Evolutionary conservation across 345 rosid species (phyloP).

Genomic region (Sonneratia caseolaris): DNA sequence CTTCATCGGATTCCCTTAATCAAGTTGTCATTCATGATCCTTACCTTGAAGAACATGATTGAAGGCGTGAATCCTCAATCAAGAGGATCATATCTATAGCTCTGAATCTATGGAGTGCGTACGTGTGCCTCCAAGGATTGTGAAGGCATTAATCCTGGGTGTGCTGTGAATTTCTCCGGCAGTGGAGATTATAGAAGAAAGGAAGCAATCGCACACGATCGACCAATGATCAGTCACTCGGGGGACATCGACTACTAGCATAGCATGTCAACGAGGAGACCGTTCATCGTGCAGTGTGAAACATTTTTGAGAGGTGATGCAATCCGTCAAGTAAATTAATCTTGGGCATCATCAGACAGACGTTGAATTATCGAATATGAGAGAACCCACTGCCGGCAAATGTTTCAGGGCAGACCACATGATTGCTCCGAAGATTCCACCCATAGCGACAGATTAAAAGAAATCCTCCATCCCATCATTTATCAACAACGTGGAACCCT

Average conservation of each 20-base stretch:
- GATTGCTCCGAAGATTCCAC: not conserved
- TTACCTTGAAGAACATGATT: too few species aligned
- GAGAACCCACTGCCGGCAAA: not conserved
- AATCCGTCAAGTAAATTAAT: not conserved
- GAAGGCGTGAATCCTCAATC: too few species aligned
- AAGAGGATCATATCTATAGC: too few species aligned
- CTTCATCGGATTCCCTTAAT: slow-evolving; percentile 5
- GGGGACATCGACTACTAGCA: too few species aligned
- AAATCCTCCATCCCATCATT: too few species aligned
- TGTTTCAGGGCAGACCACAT: not conserved
- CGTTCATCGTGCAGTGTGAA: not conserved
- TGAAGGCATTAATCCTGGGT: too few species aligned
- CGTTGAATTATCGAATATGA: not conserved
- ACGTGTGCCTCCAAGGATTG: too few species aligned
- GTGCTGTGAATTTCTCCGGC: too few species aligned
- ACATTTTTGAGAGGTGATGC: not conserved
- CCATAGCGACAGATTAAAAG: too few species aligned
- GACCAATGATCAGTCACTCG: not conserved
- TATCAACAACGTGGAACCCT: too few species aligned
- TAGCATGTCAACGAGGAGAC: not conserved
- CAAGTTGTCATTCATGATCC: too few species aligned
- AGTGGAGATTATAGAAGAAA: not conserved
- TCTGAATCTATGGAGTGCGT: too few species aligned
- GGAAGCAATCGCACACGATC: not conserved
- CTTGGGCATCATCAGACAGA: not conserved